Percentiles rank a stretch among this genome's conserved stretches.
Evolutionary conservation across 2,329 filamentous ascomycete genomes (phyloP).

Genomic region (Lithohypha guttulata): DNA sequence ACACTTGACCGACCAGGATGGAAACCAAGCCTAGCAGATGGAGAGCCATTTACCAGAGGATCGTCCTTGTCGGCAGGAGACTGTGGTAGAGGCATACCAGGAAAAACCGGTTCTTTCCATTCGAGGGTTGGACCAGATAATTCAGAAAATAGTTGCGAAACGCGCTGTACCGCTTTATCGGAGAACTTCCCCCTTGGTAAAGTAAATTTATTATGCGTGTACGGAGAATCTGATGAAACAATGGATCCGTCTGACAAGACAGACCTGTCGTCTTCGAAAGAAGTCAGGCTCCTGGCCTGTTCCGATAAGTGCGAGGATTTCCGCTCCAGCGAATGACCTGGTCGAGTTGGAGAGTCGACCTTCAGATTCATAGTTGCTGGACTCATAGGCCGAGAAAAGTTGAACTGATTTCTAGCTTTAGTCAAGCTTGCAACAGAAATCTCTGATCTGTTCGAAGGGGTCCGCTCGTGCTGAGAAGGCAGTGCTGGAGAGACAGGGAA

Average conservation of each 20-base stretch:
- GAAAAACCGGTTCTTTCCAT: constrained; percentile 50
- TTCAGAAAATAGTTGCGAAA: constrained; percentile 50
- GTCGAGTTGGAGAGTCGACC: not conserved
- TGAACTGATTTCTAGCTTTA: constrained; percentile 66
- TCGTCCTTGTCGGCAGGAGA: constrained; percentile 7
- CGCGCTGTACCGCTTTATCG: constrained; percentile 50
- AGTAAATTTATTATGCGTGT: constrained; percentile 75
- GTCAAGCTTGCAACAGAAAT: constrained; percentile 45
- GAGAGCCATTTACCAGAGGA: not conserved
- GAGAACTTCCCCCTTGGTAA: constrained; percentile 64
- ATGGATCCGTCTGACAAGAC: constrained; percentile 15
- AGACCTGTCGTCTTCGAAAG: constrained; percentile 19
- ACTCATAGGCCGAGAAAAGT: constrained; percentile 87
- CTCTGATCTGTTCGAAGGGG: constrained; percentile 77
- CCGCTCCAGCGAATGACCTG: constrained; percentile 1
- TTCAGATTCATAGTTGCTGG: constrained; percentile 37
- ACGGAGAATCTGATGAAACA: constrained; percentile 48
- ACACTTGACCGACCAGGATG: constrained; percentile 2
- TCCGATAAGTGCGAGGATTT: constrained; percentile 8
- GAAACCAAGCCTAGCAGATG: constrained; percentile 12
- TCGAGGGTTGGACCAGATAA: constrained; percentile 46
- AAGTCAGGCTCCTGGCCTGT: constrained; percentile 10
- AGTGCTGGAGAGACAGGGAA: constrained; percentile 53
- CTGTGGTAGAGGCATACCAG: constrained; percentile 29
- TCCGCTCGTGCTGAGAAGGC: constrained; percentile 57